A percentile compares a stretch with the other conserved stretches of the same genome.
Evolutionary conservation across 805 yeast species (phyloP).

Genomic region (Huiozyma sinensis): DNA sequence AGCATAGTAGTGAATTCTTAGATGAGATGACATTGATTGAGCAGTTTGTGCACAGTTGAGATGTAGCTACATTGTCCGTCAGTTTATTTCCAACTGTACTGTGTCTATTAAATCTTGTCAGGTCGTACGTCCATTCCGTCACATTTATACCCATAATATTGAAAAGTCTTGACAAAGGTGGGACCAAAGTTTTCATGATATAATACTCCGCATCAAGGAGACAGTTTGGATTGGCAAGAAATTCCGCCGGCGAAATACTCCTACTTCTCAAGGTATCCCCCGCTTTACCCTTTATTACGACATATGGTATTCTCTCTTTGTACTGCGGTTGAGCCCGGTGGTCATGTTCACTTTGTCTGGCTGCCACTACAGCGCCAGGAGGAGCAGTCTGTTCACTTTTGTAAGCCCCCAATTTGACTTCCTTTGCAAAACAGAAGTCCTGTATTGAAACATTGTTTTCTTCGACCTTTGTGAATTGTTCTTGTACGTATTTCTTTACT

Average conservation of each 20-base stretch:
- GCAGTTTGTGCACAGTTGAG: constrained; percentile 15
- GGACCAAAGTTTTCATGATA: constrained; percentile 70
- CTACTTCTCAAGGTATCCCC: constrained; percentile 61
- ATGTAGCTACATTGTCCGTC: constrained; percentile 1
- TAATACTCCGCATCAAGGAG: constrained; percentile 76
- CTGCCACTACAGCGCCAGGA: constrained; percentile 84
- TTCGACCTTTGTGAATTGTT: constrained; percentile 57
- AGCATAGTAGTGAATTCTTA: constrained; percentile 24
- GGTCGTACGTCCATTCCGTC: constrained; percentile 59
- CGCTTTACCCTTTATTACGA: constrained; percentile 52
- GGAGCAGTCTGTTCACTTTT: constrained; percentile 65
- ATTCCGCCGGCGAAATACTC: constrained; percentile 68
- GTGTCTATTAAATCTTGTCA: constrained; percentile 36
- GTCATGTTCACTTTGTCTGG: constrained; percentile 50
- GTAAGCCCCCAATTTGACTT: constrained; percentile 76
- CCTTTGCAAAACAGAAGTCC: constrained; percentile 88
- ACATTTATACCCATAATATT: constrained; percentile 76
- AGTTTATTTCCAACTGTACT: constrained; percentile 1
- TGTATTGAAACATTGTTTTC: constrained; percentile 54
- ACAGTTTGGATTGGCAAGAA: constrained; percentile 34
- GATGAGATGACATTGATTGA: background rate
- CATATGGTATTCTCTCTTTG: constrained; percentile 77
- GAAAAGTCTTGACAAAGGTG: constrained; percentile 81
- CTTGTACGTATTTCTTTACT: constrained; percentile 54
- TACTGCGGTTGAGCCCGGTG: constrained; percentile 76